Percentiles rank a stretch among this genome's conserved stretches.
Evolutionary conservation across 306 rosid genomes (phyloP).

Genomic region (Glycine tomentella): DNA sequence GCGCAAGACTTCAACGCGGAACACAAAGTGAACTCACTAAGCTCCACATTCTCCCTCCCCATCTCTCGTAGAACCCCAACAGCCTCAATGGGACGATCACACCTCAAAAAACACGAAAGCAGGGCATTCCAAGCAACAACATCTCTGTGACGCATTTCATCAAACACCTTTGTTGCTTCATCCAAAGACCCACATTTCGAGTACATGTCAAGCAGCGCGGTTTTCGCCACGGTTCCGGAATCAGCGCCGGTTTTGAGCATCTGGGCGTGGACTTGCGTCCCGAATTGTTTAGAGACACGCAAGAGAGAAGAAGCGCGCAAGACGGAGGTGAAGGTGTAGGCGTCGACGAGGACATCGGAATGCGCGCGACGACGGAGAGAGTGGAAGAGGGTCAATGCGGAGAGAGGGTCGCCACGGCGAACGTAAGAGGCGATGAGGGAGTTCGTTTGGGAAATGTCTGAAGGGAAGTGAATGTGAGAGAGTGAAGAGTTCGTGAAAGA

Average conservation of each 20-base stretch:
- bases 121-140: constrained; percentile 70
- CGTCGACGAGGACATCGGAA: constrained; percentile 50
- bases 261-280: constrained; percentile 59
- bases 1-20: constrained; percentile 70
- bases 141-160: constrained; percentile 66
- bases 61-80: constrained; percentile 56
- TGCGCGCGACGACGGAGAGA: constrained; percentile 51
- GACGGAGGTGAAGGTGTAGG: constrained; percentile 59
- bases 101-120: constrained; percentile 56
- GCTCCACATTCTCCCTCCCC: constrained; percentile 59
- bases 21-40: constrained; percentile 69
- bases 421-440: constrained; percentile 53
- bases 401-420: constrained; percentile 43
- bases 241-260: constrained; percentile 58
- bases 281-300: constrained; percentile 33
- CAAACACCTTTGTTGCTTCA: constrained; percentile 57
- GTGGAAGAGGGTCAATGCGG: constrained; percentile 58
- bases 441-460: constrained; percentile 52
- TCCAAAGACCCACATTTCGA: constrained; percentile 53
- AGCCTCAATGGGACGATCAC: constrained; percentile 58
- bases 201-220: constrained; percentile 66
- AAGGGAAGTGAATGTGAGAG: background rate
- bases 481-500: background rate
- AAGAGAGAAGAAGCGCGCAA: constrained; percentile 57
- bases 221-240: constrained; percentile 57